These are phyloP conservation scores for Phytopythium sindhum DNA, from an alignment of 352 stramenopile species.

Conservation along the genomic window DNA sequence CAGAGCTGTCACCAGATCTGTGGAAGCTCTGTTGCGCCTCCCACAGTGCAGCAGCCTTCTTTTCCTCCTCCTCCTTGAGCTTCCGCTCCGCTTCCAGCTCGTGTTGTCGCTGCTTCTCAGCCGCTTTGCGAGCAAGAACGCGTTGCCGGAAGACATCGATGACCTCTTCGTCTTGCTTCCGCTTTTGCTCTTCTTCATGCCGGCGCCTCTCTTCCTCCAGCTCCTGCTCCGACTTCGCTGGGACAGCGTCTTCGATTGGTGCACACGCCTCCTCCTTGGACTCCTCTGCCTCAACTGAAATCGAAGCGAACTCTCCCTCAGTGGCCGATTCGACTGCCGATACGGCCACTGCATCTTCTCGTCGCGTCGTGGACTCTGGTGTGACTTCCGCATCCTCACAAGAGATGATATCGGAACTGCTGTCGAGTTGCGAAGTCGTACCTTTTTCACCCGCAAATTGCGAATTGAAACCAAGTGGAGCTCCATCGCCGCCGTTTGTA, in stretches of 20 bases:
- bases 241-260: neutral
- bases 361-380: neutral
- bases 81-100: constrained; percentile 37
- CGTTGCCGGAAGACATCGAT: constrained; percentile 68
- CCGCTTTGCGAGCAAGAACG: constrained; percentile 56
- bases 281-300: neutral
- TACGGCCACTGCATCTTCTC: neutral
- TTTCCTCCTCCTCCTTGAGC: constrained; percentile 32
- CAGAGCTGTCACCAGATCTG: constrained; percentile 23
- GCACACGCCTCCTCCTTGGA: neutral
- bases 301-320: neutral
- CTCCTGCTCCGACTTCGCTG: constrained; percentile 6
- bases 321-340: neutral
- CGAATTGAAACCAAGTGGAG: neutral
- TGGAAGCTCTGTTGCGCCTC: constrained; percentile 11
- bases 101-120: constrained; percentile 52
- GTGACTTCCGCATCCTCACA: neutral
- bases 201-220: constrained; percentile 15
- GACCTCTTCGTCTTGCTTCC: constrained; percentile 48
- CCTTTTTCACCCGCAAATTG: neutral
- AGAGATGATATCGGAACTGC: neutral
- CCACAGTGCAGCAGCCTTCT: constrained; percentile 19
- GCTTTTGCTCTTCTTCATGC: constrained; percentile 44
- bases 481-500: neutral
- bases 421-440: neutral